Conservation (phyloP, 352 stramenopile species). For the Thraustotheca clavata region DNA sequence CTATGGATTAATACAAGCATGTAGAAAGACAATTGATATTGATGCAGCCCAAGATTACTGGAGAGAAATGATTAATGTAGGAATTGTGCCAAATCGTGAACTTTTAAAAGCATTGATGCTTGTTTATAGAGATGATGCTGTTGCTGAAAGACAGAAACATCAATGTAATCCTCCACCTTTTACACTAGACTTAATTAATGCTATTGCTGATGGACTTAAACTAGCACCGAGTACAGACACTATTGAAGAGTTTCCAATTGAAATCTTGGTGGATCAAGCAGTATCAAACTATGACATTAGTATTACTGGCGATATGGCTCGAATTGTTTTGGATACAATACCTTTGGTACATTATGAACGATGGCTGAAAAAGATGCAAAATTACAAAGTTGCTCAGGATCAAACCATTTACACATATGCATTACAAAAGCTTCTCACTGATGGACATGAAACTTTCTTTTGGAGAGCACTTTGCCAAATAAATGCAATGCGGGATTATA, state of each 20-base stretch:
- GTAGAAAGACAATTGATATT: neutral
- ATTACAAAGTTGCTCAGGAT: neutral
- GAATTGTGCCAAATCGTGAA: neutral
- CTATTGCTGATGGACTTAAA: too few species aligned
- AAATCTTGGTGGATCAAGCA: neutral
- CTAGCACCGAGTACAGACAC: too few species aligned
- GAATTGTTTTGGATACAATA: neutral
- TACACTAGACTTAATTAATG: too few species aligned
- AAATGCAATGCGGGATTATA: too few species aligned
- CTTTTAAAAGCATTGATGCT: neutral
- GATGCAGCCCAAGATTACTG: neutral
- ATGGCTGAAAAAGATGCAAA: neutral
- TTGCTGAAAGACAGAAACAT: neutral
- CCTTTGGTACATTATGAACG: neutral
- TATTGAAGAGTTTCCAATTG: neutral
- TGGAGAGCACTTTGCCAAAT: too few species aligned
- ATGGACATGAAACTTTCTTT: neutral
- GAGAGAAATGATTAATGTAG: neutral
- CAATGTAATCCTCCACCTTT: neutral
- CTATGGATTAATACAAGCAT: neutral
- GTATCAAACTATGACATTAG: neutral
- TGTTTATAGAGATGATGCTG: neutral
- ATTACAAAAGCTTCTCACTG: neutral
- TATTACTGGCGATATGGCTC: neutral
- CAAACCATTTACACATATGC: neutral